A percentile compares a stretch with the other conserved stretches of the same genome.
phyloP scores from a whole-genome alignment of 805 yeast genomes.

The Yarrowia divulgata region DNA sequence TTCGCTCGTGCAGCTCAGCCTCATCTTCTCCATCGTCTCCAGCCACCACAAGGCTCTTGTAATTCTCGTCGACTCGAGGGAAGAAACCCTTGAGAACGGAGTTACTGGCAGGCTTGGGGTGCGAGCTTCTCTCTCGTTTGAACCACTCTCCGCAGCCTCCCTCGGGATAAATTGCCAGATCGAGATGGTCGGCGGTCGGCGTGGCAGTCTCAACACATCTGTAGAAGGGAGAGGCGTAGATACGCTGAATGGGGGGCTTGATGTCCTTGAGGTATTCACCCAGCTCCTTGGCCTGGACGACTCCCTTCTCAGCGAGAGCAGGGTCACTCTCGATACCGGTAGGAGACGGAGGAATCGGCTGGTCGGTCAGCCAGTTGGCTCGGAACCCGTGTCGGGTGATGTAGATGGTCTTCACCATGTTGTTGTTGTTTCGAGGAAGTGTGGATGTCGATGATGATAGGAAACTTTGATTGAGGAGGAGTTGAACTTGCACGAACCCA shows the following conservation, averaged over 20 bases:
- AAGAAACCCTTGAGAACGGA: constrained; percentile 61
- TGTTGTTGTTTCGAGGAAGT: constrained; percentile 6
- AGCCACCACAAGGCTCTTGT: constrained; percentile 68
- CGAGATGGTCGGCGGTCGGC: constrained; percentile 69
- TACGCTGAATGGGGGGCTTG: constrained; percentile 68
- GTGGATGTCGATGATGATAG: constrained; percentile 2
- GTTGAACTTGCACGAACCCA: not conserved
- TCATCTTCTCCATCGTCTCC: constrained; percentile 75
- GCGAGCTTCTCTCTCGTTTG: constrained; percentile 57
- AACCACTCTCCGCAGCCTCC: constrained; percentile 95
- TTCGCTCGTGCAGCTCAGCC: constrained; percentile 70
- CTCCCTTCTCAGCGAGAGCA: constrained; percentile 85
- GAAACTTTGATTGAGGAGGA: constrained; percentile 7
- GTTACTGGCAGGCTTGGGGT: constrained; percentile 63
- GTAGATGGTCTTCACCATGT: constrained; percentile 47
- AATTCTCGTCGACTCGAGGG: constrained; percentile 54
- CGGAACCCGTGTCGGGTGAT: constrained; percentile 75
- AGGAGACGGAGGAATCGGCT: constrained; percentile 71
- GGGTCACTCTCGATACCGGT: constrained; percentile 94
- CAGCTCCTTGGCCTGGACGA: constrained; percentile 82
- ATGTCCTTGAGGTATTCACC: constrained; percentile 61
- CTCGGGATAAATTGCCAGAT: constrained; percentile 69
- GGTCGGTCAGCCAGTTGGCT: constrained; percentile 75
- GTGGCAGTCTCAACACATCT: constrained; percentile 84
- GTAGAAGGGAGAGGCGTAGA: constrained; percentile 85